A percentile compares a stretch with the other conserved stretches of the same genome.
Evolutionary conservation across 371 early-diverging fungal species (phyloP).

Genomic region (Chytridiales sp.): DNA sequence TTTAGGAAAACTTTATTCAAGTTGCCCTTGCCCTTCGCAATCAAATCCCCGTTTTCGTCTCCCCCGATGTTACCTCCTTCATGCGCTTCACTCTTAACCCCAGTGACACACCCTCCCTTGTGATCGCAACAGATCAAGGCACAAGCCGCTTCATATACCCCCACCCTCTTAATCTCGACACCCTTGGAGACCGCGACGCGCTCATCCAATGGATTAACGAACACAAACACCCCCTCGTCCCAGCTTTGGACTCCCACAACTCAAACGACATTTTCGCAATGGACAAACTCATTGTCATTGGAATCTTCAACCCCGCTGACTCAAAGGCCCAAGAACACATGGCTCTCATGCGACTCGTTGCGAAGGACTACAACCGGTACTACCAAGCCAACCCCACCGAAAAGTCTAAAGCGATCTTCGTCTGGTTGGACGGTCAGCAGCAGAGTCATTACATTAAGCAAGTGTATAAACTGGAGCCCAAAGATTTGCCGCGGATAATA

Average conservation of each 20-base stretch:
- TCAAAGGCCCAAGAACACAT: conserved; percentile 7
- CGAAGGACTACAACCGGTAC: conserved; percentile 24
- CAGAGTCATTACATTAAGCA: conserved; percentile 57
- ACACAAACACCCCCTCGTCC: conserved; percentile 53
- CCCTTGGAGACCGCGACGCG: conserved; percentile 3
- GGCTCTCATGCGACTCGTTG: conserved; percentile 18
- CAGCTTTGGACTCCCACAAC: conserved; percentile 49
- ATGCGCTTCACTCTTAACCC: conserved; percentile 6
- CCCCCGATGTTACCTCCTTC: conserved; percentile 31
- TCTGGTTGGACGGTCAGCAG: conserved; percentile 61
- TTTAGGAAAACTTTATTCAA: conserved; percentile 14
- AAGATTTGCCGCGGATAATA: conserved; percentile 55
- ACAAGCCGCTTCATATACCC: conserved; percentile 5
- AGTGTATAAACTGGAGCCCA: conserved; percentile 55
- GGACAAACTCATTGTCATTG: conserved; percentile 47
- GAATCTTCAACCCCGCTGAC: conserved; percentile 34
- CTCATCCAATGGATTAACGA: conserved; percentile 49
- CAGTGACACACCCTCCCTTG: conserved; percentile 32
- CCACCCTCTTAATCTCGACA: not conserved
- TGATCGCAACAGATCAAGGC: conserved; percentile 50
- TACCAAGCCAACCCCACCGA: conserved; percentile 6
- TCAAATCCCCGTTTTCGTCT: conserved; percentile 27
- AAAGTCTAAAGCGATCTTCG: conserved; percentile 44
- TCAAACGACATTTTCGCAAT: conserved; percentile 48
- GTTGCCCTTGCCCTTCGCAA: conserved; percentile 30